A percentile compares a stretch with the other conserved stretches of the same genome.
These are phyloP conservation scores for Anthracocystis panici-leucophaei DNA, from an alignment of 1,284 basidiomycete genomes.

Conservation along the genomic window DNA sequence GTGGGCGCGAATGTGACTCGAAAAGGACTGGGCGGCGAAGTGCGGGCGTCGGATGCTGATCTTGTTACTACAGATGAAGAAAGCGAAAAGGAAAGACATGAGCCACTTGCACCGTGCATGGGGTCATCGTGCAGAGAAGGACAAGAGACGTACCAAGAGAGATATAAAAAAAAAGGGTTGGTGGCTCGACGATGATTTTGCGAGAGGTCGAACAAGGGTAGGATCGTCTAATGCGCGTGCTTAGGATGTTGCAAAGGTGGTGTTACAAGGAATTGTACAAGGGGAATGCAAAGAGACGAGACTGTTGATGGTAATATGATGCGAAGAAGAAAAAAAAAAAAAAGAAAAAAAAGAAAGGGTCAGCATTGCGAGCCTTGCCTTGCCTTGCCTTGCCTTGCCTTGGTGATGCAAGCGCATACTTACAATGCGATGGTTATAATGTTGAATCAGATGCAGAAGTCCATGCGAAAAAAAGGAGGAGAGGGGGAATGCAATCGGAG, in stretches of 20 bases:
- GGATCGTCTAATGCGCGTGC: slow-evolving; percentile 26
- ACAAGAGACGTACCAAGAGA: not conserved
- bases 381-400: too few species aligned
- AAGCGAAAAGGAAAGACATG: not conserved
- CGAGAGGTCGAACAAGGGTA: not conserved
- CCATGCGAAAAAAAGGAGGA: slow-evolving; percentile 20
- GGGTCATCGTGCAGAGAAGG: not conserved
- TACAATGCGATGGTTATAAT: slow-evolving; percentile 36
- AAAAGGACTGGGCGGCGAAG: too few species aligned
- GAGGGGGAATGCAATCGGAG: slow-evolving; percentile 19
- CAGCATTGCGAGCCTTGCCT: not conserved
- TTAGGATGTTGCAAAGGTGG: slow-evolving; percentile 37
- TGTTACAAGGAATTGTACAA: slow-evolving; percentile 55
- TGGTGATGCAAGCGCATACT: not conserved
- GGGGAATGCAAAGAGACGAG: slow-evolving; percentile 39
- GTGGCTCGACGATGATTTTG: slow-evolving; percentile 1
- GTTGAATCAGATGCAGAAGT: slow-evolving; percentile 35
- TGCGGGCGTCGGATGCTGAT: not conserved
- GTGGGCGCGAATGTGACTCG: too few species aligned
- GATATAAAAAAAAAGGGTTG: not conserved
- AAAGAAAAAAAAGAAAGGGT: not conserved
- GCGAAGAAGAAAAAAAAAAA: not conserved
- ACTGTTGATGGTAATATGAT: slow-evolving; percentile 9
- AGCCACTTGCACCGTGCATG: not conserved
- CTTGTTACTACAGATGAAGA: not conserved